Conservation (phyloP, 2,329 filamentous ascomycete genomes). For the Dactylellina leptospora region DNA sequence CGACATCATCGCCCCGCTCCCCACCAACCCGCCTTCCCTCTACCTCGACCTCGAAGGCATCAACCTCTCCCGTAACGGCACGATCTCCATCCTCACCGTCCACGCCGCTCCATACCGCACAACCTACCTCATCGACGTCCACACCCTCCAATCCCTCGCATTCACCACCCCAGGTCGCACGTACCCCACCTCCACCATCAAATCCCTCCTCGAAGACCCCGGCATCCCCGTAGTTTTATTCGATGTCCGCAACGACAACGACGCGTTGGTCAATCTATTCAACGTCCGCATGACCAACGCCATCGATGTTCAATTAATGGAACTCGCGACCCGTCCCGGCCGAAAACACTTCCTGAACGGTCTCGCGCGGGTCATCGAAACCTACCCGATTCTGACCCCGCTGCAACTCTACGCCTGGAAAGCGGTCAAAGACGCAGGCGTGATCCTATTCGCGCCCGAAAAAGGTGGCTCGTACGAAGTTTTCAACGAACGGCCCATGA, state of each 20-base stretch:
- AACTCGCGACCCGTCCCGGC: slow-evolving; percentile 60
- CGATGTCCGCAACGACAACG: slow-evolving; percentile 69
- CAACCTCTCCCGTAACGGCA: slow-evolving; percentile 62
- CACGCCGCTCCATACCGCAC: slow-evolving; percentile 58
- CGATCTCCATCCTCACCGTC: slow-evolving; percentile 63
- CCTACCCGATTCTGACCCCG: slow-evolving; percentile 53
- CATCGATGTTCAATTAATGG: slow-evolving; percentile 68
- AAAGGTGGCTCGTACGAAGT: slow-evolving; percentile 63
- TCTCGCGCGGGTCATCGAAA: slow-evolving; percentile 61
- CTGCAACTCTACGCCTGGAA: slow-evolving; percentile 57
- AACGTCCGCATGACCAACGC: slow-evolving; percentile 62
- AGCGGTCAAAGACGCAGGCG: slow-evolving; percentile 60
- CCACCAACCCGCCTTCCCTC: slow-evolving; percentile 59
- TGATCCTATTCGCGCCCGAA: slow-evolving; percentile 61
- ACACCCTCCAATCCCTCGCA: slow-evolving; percentile 59
- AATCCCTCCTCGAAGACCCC: slow-evolving; percentile 63
- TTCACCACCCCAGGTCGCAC: slow-evolving; percentile 60
- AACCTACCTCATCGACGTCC: slow-evolving; percentile 64
- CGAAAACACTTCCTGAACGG: slow-evolving; percentile 58
- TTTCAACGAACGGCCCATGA: slow-evolving; percentile 64
- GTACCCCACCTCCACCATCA: slow-evolving; percentile 56
- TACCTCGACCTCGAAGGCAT: slow-evolving; percentile 66
- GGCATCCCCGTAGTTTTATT: slow-evolving; percentile 67
- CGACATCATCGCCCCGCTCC: slow-evolving; percentile 54
- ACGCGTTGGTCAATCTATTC: slow-evolving; percentile 65